Conservation (phyloP, 108 stramenopile genomes). For the Nitzschia inconspicua region DNA sequence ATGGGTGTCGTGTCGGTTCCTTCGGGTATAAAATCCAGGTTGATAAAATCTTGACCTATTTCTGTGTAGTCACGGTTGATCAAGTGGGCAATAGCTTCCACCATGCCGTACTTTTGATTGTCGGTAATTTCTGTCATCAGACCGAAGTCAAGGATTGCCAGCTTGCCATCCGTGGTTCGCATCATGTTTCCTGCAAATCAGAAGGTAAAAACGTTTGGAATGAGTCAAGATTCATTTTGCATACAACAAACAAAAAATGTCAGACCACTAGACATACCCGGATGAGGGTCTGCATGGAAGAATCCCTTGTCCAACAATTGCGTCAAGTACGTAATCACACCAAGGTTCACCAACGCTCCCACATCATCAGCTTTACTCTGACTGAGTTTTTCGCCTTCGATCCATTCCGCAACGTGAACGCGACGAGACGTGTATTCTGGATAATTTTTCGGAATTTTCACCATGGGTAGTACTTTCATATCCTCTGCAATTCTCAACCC, state of each 20-base stretch:
- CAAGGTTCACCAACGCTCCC: conserved; percentile 89
- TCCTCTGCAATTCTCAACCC: conserved; percentile 76
- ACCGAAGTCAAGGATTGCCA: conserved; percentile 93
- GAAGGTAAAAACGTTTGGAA: conserved; percentile 17
- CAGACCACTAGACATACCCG: no score
- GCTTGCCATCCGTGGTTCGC: conserved; percentile 85
- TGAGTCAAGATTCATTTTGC: background rate
- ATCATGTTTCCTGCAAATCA: conserved; percentile 98
- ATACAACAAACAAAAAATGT: no score
- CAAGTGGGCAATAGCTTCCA: conserved; percentile 93
- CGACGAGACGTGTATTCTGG: conserved; percentile 83
- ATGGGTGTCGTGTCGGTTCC: conserved; percentile 89
- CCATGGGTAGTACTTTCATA: conserved; percentile 86
- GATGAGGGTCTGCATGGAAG: conserved; percentile 69
- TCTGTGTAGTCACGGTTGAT: conserved; percentile 90
- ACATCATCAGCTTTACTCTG: conserved; percentile 90
- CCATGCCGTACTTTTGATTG: conserved; percentile 94
- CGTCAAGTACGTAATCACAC: conserved; percentile 91
- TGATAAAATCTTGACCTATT: conserved; percentile 93
- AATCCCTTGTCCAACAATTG: conserved; percentile 89
- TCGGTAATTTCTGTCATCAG: conserved; percentile 94
- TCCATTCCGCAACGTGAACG: conserved; percentile 96
- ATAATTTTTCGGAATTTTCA: conserved; percentile 86
- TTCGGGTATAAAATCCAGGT: conserved; percentile 89
- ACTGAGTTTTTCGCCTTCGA: conserved; percentile 92